A percentile compares a stretch with the other conserved stretches of the same genome.
phyloP scores from a whole-genome alignment of 1,139 yeast genomes.

The Lodderomyces beijingensis region DNA sequence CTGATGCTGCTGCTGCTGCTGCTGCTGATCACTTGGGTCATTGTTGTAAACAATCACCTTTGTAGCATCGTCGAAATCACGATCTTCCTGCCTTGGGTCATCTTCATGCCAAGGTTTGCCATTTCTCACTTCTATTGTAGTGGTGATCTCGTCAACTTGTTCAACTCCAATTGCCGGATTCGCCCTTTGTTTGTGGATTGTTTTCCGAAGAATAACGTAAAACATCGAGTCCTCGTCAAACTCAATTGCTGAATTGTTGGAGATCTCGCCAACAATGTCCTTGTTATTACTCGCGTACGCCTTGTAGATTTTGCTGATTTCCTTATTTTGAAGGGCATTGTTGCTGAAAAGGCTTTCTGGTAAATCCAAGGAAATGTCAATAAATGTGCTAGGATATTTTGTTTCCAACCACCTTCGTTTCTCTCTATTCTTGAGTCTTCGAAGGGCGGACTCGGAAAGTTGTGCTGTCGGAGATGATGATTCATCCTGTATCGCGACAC shows the following conservation, averaged over 20 bases:
- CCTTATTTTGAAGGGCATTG: slow-evolving; percentile 29
- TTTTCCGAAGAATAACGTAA: slow-evolving; percentile 31
- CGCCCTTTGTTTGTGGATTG: slow-evolving; percentile 18
- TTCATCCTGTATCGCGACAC: slow-evolving; percentile 14
- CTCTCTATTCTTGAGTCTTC: slow-evolving; percentile 30
- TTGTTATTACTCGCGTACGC: slow-evolving; percentile 16
- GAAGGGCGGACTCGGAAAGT: slow-evolving; percentile 31
- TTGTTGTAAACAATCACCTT: slow-evolving; percentile 29
- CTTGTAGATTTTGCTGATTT: slow-evolving; percentile 23
- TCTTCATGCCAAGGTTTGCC: slow-evolving; percentile 40
- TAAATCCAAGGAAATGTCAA: slow-evolving; percentile 28
- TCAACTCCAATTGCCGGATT: slow-evolving; percentile 5
- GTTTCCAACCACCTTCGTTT: slow-evolving; percentile 29
- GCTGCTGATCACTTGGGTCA: slow-evolving; percentile 10
- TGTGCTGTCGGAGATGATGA: slow-evolving; percentile 7
- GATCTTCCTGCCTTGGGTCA: slow-evolving; percentile 24
- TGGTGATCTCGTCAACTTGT: slow-evolving; percentile 6
- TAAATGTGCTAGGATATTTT: slow-evolving; percentile 37
- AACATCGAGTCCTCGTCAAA: slow-evolving; percentile 39
- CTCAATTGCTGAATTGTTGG: slow-evolving; percentile 25
- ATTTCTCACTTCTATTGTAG: slow-evolving; percentile 39
- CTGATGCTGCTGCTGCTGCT: slow-evolving; percentile 9
- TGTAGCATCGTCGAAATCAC: slow-evolving; percentile 46
- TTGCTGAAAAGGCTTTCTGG: slow-evolving; percentile 37
- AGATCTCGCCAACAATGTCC: slow-evolving; percentile 20